Conservation (phyloP, 1,139 yeast species). For the Pichia inconspicua region DNA sequence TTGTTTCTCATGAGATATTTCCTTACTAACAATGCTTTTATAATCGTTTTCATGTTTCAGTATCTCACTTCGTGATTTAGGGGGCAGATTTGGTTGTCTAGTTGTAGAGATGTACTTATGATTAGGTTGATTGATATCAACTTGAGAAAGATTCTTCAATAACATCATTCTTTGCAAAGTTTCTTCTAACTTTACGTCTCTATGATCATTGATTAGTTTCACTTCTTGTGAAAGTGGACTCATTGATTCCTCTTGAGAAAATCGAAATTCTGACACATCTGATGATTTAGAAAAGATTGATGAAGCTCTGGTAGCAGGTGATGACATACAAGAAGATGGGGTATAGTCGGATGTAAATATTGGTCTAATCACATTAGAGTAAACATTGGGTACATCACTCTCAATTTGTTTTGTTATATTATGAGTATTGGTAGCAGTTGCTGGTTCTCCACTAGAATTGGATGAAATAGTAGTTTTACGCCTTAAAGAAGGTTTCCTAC, state of each 20-base stretch:
- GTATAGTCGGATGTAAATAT: background rate
- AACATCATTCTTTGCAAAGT: slow-evolving; percentile 30
- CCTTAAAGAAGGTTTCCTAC: slow-evolving; percentile 9
- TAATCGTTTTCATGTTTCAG: slow-evolving; percentile 49
- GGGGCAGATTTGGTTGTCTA: slow-evolving; percentile 62
- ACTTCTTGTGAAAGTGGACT: slow-evolving; percentile 37
- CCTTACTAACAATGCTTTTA: slow-evolving; percentile 41
- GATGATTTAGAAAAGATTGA: slow-evolving; percentile 32
- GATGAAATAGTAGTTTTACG: slow-evolving; percentile 12
- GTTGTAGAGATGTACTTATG: slow-evolving; percentile 33
- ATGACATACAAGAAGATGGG: slow-evolving; percentile 13
- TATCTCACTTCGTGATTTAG: slow-evolving; percentile 50
- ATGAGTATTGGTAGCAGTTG: slow-evolving; percentile 10
- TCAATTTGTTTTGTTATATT: slow-evolving; percentile 11
- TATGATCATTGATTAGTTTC: slow-evolving; percentile 38
- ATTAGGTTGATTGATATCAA: background rate
- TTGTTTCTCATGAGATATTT: slow-evolving; percentile 36
- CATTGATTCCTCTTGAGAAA: slow-evolving; percentile 24
- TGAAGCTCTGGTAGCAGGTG: slow-evolving; percentile 37
- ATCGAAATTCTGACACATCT: slow-evolving; percentile 21
- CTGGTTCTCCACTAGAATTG: background rate
- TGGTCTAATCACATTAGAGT: background rate
- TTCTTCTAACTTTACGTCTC: slow-evolving; percentile 35
- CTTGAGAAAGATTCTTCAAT: slow-evolving; percentile 17
- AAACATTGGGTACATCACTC: slow-evolving; percentile 1